Evolutionary conservation across 768 basidiomycete species (phyloP), one percentile per base, ranked within the genome.

Genomic region (Boletus pseudo-olivaceus): DNA sequence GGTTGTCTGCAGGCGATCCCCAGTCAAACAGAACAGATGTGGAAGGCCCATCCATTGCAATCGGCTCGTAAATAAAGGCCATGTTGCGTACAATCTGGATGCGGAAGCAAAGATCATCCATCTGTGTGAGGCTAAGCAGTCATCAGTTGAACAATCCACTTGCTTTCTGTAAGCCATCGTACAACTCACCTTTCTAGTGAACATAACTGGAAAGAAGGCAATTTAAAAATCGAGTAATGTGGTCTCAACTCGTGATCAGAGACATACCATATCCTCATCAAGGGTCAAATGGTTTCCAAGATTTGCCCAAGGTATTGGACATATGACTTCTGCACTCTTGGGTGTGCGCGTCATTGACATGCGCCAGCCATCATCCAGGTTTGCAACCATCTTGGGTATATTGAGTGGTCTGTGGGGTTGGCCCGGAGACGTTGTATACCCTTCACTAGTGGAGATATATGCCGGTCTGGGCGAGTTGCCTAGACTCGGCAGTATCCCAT

Each of bases 61-160:
- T 69, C 0, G 85, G 85, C 53, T 82, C 79, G 46, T 80, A 76
- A 9, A 84, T 38, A 55, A 84, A 85, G 0, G 77, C 81, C 58
- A 78, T 62, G 9, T 74, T 56, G 2, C 49, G 51, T 8, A 69
- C 54, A 11, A 76, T 74, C 47, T 76, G 72, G 14, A 83, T 49
- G 5, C 77, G 74, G 54, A 81, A 68, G 55, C 76, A 69, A n/a
- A 78, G 65, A 19, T 76, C 74, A 17, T 67, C 57, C 56, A 68
- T 67, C n/a, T 64, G 64, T 34, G 65, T 59, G 47, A 75, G 71
- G 49, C 76, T 78, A 45, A 42, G 23, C 35, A 38, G 26, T 42
- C 20, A 20, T 57, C 42, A 52, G 40, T 34, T 49, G 37, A 46
- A 35, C 23, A 17, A 46, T 48, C 41, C 23, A 26, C 29, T 26